phyloP scores from a whole-genome alignment of 306 rosid genomes.

The Gynostemma pentaphyllum region DNA sequence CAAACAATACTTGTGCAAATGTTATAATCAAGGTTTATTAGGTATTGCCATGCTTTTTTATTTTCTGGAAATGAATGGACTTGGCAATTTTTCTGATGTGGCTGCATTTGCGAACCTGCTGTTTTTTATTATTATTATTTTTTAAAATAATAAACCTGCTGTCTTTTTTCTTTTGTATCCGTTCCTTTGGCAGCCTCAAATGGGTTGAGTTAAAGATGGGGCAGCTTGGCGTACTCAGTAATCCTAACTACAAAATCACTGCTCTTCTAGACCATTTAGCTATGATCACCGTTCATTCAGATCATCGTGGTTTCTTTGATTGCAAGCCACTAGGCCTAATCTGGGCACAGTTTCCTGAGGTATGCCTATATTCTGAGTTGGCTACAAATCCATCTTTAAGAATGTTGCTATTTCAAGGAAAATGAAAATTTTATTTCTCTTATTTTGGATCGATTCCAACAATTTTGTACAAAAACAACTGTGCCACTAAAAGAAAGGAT shows the following conservation, averaged over 20 bases:
- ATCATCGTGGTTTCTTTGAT: conserved; percentile 76
- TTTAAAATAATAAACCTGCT: no score
- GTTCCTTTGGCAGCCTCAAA: conserved; percentile 53
- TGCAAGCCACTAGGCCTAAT: conserved; percentile 97
- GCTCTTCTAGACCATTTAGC: conserved; percentile 85
- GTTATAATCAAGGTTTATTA: not conserved
- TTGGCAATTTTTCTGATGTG: not conserved
- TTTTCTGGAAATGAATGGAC: not conserved
- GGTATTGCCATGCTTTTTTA: not conserved
- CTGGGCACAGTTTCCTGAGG: conserved; percentile 95
- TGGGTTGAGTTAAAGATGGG: conserved; percentile 92
- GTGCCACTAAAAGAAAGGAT: not conserved
- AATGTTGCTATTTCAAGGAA: not conserved
- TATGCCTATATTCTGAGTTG: conserved; percentile 13
- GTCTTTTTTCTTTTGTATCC: not conserved
- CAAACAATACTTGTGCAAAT: not conserved
- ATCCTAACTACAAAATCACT: conserved; percentile 90
- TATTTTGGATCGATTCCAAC: not conserved
- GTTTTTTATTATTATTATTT: no score
- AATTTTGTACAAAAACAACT: not conserved
- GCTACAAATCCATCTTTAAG: not conserved
- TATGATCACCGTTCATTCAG: conserved; percentile 85
- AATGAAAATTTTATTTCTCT: not conserved
- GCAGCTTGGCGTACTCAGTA: conserved; percentile 81
- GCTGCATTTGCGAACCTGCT: not conserved